phyloP scores from a whole-genome alignment of 805 yeast genomes.

The Candida insectorum region DNA sequence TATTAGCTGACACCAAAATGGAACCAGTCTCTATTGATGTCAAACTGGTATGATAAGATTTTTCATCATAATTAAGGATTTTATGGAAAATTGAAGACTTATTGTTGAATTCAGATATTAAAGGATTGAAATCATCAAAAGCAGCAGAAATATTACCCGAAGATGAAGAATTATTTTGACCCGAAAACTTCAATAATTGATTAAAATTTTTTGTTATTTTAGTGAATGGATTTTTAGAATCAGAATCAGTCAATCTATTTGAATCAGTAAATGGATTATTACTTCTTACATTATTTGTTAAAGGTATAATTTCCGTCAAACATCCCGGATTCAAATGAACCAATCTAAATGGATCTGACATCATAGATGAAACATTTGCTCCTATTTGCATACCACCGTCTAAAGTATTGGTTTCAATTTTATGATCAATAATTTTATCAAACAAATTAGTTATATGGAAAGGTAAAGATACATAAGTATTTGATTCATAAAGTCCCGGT shows the following conservation, averaged over 20 bases:
- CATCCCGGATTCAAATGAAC: conserved; percentile 59
- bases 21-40: conserved; percentile 13
- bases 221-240: conserved; percentile 24
- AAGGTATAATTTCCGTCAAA: conserved; percentile 20
- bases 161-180: neutral
- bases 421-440: conserved; percentile 28
- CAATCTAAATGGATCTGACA: conserved; percentile 49
- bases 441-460: conserved; percentile 45
- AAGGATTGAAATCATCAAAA: conserved; percentile 6
- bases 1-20: conserved; percentile 45
- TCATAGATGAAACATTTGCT: conserved; percentile 50
- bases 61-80: conserved; percentile 7
- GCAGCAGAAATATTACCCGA: neutral
- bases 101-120: conserved; percentile 4
- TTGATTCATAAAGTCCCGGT: conserved; percentile 36
- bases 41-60: conserved; percentile 6
- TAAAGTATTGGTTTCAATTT: conserved; percentile 30
- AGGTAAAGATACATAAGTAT: conserved; percentile 52
- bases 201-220: conserved; percentile 32
- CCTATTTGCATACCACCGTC: conserved; percentile 49
- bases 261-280: conserved; percentile 7
- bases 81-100: conserved; percentile 9
- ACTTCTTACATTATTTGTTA: conserved; percentile 9
- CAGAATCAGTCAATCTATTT: conserved; percentile 5
- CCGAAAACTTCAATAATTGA: conserved; percentile 17